Base-by-base conservation (phyloP, 2,329 filamentous ascomycete genomes). In the Aspergillus ochraceus region DNA sequence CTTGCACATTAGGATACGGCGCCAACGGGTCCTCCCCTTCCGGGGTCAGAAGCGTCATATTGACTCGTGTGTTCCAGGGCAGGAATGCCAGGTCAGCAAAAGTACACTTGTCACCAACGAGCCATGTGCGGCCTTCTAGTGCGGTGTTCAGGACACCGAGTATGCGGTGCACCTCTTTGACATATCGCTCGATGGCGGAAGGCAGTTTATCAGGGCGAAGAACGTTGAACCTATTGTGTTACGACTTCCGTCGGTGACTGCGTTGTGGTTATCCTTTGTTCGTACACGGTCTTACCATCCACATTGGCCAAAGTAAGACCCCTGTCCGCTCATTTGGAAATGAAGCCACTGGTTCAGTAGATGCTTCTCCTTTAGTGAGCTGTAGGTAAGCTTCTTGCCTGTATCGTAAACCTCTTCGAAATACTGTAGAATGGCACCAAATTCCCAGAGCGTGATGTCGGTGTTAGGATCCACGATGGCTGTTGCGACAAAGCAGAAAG, bases 381-480 rank as follows among this genome's bases (percentile, higher is more conserved):
- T 6, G n/a, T 49, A 61, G 30, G 29, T 53, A 11, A 59, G 29
- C 19, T 51, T 49, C n/a, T 2, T 56, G 11, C 4, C 49, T n/a
- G 20, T 39, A n/a, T 61, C 59, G 52, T 61, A 61, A 11, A 22
- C 36, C 6, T 75, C 74, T 32, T 60, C 59, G 5, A 84, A 66
- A 59, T 83, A 84, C 59, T 80, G 75, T 59, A 84, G 66, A 65
- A 83, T 82, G 11, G 82, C 81, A 24, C 79, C 80, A 17, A 77
- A 80, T 66, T 84, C 81, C 77, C 79, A 84, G 46, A 81, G 73
- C 0, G 75, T 77, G 45, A 83, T 70, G 59, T 73, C 75, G 17
- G 70, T 75, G 47, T 79, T 81, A 60, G 29, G 54, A 24, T 56
- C 54, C 6, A 49, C 79, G 78, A 60, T 78, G 78, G 62, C 83